Evolutionary conservation across 768 basidiomycete genomes (phyloP).

Genomic region (Leucocoprinus sp.): DNA sequence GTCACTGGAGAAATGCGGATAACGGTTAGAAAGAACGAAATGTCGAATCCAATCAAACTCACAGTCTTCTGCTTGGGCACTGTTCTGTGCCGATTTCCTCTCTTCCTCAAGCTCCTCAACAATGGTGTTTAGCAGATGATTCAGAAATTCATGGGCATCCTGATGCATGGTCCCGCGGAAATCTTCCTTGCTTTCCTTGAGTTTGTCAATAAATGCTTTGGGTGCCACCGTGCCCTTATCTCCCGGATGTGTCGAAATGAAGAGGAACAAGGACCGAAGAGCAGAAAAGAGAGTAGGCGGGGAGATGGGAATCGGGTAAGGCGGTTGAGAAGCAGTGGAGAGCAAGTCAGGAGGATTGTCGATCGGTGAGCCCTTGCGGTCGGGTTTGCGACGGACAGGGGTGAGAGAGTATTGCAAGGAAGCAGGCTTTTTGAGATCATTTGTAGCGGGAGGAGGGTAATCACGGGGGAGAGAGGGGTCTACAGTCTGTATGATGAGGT

Average conservation of each 20-base stretch:
- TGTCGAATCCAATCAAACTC: conserved; percentile 26
- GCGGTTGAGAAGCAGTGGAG: conserved; percentile 22
- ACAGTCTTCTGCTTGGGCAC: conserved; percentile 54
- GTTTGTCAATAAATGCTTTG: conserved; percentile 85
- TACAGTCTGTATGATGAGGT: conserved; percentile 69
- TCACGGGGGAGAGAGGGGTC: conserved; percentile 41
- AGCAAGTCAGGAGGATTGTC: conserved; percentile 19
- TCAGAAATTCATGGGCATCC: conserved; percentile 97
- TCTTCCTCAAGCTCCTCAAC: conserved; percentile 88
- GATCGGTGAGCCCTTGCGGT: conserved; percentile 37
- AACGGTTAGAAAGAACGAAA: conserved; percentile 2
- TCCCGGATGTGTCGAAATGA: conserved; percentile 71
- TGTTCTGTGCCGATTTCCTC: conserved; percentile 33
- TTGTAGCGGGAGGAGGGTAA: conserved; percentile 16
- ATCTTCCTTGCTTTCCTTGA: conserved; percentile 86
- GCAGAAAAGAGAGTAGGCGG: conserved; percentile 84
- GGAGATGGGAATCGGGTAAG: conserved; percentile 42
- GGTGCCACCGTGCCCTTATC: conserved; percentile 86
- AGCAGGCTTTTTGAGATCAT: conserved; percentile 20
- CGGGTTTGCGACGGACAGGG: conserved; percentile 45
- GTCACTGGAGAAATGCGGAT: conserved; percentile 37
- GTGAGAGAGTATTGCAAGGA: conserved; percentile 21
- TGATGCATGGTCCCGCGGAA: conserved; percentile 93
- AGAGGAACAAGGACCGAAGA: conserved; percentile 81
- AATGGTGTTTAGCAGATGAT: conserved; percentile 86